Evolutionary conservation across 179 eudicot genomes (phyloP), one percentile per base, ranked within the genome.

Genomic region (Silene noctiflora): DNA sequence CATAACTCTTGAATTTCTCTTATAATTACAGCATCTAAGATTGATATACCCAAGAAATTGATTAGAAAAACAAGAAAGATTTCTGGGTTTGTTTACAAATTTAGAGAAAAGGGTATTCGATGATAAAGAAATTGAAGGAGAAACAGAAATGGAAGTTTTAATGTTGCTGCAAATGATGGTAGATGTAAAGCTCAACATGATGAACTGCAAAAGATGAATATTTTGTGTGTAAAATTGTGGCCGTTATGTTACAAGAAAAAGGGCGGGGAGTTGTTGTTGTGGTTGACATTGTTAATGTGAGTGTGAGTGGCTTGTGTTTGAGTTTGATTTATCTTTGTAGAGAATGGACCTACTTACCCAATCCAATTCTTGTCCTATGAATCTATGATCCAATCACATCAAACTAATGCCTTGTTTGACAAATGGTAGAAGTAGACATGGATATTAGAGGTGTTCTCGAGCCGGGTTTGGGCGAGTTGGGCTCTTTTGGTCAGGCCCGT

Each of bases 21-120:
- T 80, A 9, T 46, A 73, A 66, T 4, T 69, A 56, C 58, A 70
- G 77, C 86, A 81, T 80, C 33, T 76, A 70, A 80, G 66, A 19
- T 79, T 2, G 39, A 79, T 25, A 16, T 77, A 81, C 31, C 71
- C 78, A 6, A 69, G 17, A 17, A 76, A 74, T 20, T 83, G 85
- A 71, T 67, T 85, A 14, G 89, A 83, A 62, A 79, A 71, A 12
- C 35, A 82, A 10, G 87, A 76, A 3, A 86, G 56, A 20, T 71
- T 76, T 74, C 65, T 81, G 13, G 75, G 56, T n/a, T 22, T 72
- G 6, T n/a, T 17, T 20, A 63, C n/a, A 75, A 79, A 81, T 42
- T 72, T 81, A 51, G 84, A 69, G 65, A 65, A 44, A 68, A 75
- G 84, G 82, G 84, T 75, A 78, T 75, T 75, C 16, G 76, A 53